Evolutionary conservation across 176 grass and related monocot species (phyloP), one percentile per base, ranked within the genome.

Genomic region (Zoysia pacifica): DNA sequence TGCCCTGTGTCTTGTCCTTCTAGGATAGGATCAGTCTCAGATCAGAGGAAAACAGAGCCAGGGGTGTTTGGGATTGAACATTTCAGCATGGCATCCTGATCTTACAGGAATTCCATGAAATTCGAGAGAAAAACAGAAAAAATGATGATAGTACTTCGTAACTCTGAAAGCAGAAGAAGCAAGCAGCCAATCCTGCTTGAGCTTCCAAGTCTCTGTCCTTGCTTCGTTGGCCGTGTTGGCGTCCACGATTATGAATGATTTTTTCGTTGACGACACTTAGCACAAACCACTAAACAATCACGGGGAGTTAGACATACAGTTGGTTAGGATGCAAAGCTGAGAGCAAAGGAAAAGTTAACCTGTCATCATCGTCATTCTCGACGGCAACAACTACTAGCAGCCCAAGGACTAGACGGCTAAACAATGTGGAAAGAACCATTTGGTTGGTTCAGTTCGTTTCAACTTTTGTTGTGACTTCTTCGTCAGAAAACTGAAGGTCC

Each of bases 291-390:
- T 79, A 80, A 43, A 53, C 2, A 48, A 58, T 64, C 61, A 2
- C 10, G 15, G 48, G 37, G 48, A 11, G 18, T 71, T 65, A 59
- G 49, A 58, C 48, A 67, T n/a, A n/a, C n/a, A n/a, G 73, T 72
- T 72, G 11, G 69, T 79, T 68, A 62, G 75, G 74, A 61, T 13
- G 69, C 62, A 87, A 87, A 78, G 56, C n/a, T n/a, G 73, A 43
- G 5, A 64, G 72, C 13, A 13, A 54, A n/a, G 41, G 60, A 43
- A 35, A 83, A 79, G 74, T 69, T 75, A 60, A 79, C 40, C 69
- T 53, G 36, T 80, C 81, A 39, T 69, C 68, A 16, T 70, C 69
- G 41, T 74, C 8, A 62, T 68, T 78, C 44, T 67, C 2, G 2
- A 48, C 16, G 39, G 81, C 63, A 84, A 84, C 76, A 80, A 70